Base-by-base conservation (phyloP, 176 grass and related monocot species). In the Aegilops speltoides region DNA sequence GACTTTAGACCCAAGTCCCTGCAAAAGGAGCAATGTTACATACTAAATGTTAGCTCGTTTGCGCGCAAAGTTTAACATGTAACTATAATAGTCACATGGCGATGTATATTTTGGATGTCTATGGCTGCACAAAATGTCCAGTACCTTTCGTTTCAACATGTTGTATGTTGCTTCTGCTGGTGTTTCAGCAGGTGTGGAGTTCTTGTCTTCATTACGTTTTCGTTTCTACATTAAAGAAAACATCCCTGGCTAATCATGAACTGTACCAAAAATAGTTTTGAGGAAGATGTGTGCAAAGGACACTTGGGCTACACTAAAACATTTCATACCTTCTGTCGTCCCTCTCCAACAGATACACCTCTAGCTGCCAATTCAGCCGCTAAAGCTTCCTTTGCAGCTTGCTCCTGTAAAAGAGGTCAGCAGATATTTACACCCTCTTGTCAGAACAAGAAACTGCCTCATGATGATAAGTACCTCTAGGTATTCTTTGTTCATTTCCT, bases 401-500 rank as follows among this genome's bases (percentile, higher is more conserved):
- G 91, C 79, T 98, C 91, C 96, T 98, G 82, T 32, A 54, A 68
- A 83, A 74, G 5, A 41, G 87, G 88, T 73, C 9, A 45, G 15
- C 52, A 33, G 54, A 41, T 17, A 37, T 31, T 74, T 61, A 88
- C 68, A 88, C 41, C 16, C 22, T 20, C 17, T 73, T 32, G 48
- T 36, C 25, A 87, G 20, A 74, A 82, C 80, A 78, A 95, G 73
- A 76, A 64, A 86, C 7, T 6, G 11, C 11, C 6, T 75, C 12
- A 48, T 48, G 85, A 25, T 26, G 34, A 86, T 46, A 76, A 88
- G 48, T 85, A 98, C 93, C 96, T 98, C 89, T 84, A 98, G 93
- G 89, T 95, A 98, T 48, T 94, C 93, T 92, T 89, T 98, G 84
- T 98, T 98, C 91, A 98, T 94, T 92, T 98, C 93, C 88, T 98